Conservation (phyloP, 2,329 filamentous ascomycete genomes). For the Colletotrichum tropicicola region DNA sequence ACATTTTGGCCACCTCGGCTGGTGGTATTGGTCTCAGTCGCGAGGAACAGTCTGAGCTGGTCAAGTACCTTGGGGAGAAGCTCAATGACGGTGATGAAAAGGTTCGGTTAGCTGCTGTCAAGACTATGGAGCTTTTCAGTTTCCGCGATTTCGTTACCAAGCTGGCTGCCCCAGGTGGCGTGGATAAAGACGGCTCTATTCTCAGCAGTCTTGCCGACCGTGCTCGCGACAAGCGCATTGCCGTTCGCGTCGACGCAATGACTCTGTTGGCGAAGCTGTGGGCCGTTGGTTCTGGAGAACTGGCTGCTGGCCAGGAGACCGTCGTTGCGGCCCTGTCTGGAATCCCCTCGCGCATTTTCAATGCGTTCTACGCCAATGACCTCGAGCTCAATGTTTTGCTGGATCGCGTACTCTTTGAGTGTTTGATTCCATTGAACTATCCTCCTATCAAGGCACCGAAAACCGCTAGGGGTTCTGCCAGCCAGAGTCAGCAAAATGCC, state of each 20-base stretch:
- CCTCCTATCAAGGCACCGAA: slow-evolving; percentile 70
- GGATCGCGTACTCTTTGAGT: slow-evolving; percentile 86
- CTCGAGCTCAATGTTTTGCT: slow-evolving; percentile 84
- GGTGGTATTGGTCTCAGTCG: slow-evolving; percentile 88
- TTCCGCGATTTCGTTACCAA: slow-evolving; percentile 85
- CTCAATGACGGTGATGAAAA: slow-evolving; percentile 90
- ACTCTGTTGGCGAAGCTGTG: slow-evolving; percentile 85
- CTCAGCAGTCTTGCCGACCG: slow-evolving; percentile 86
- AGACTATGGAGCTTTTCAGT: slow-evolving; percentile 81
- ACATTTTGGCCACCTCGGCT: slow-evolving; percentile 90
- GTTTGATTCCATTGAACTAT: slow-evolving; percentile 87
- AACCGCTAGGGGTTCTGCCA: slow-evolving; percentile 63
- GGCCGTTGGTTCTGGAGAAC: slow-evolving; percentile 91
- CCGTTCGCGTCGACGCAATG: slow-evolving; percentile 88
- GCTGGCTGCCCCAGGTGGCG: slow-evolving; percentile 78
- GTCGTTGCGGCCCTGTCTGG: slow-evolving; percentile 79
- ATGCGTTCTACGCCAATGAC: slow-evolving; percentile 91
- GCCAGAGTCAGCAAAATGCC: slow-evolving; percentile 51
- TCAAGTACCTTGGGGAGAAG: slow-evolving; percentile 80
- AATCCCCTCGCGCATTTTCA: slow-evolving; percentile 86
- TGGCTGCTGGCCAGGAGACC: slow-evolving; percentile 82
- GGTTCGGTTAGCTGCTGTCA: slow-evolving; percentile 89
- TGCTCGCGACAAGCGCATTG: slow-evolving; percentile 84
- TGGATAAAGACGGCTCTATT: slow-evolving; percentile 80
- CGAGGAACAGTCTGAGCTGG: slow-evolving; percentile 80